A percentile compares a stretch with the other conserved stretches of the same genome.
phyloP scores from a whole-genome alignment of 2,329 filamentous ascomycete species.

The Fusarium oxysporum region DNA sequence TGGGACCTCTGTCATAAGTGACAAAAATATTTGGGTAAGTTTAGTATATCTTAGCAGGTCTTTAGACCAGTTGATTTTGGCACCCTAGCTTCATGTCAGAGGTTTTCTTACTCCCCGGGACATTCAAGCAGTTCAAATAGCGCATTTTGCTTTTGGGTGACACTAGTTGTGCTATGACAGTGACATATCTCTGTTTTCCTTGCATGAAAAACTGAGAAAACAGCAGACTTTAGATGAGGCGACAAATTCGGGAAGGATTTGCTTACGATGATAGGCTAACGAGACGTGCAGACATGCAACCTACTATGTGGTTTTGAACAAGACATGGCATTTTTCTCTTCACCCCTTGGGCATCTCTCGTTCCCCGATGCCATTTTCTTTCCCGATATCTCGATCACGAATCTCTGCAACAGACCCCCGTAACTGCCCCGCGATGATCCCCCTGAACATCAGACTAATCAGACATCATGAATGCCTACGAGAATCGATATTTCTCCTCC shows the following conservation, averaged over 20 bases:
- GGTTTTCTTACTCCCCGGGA: neutral
- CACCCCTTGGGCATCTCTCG: neutral
- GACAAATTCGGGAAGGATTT: neutral
- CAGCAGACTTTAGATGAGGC: neutral
- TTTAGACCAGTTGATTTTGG: neutral
- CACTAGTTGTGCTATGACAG: neutral
- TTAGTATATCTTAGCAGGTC: neutral
- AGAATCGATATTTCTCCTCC: conserved; percentile 9
- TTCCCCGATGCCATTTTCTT: neutral
- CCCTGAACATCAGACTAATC: conserved; percentile 22
- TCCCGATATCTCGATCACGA: neutral
- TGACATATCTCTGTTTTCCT: neutral
- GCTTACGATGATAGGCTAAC: neutral
- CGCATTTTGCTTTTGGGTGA: neutral
- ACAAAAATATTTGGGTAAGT: neutral
- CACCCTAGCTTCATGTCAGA: neutral
- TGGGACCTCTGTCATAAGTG: neutral
- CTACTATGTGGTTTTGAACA: neutral
- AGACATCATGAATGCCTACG: conserved; percentile 13
- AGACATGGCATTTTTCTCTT: neutral
- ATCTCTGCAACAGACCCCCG: neutral
- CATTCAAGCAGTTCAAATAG: neutral
- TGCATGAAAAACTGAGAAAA: neutral
- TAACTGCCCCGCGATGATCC: conserved; percentile 21
- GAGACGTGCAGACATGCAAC: conserved; percentile 1